Evolutionary conservation across 495 filamentous ascomycete genomes (phyloP), one percentile per base, ranked within the genome.

Genomic region (Daldinia decipiens): DNA sequence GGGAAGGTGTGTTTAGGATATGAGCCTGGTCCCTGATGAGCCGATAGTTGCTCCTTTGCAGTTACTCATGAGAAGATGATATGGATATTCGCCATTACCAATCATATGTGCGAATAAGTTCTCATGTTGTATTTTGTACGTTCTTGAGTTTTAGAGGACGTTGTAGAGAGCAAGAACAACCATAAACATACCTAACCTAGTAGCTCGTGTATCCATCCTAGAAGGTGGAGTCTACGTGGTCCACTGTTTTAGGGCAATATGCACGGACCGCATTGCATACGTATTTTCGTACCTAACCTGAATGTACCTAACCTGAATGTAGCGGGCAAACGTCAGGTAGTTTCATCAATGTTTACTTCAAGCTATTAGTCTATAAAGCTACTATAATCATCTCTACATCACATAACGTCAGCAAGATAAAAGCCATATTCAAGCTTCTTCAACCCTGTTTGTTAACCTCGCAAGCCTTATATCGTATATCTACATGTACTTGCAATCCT

Each of bases 211-310:
- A 24, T 27, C 17, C 38, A 24, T 27, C 17, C 38, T 34, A n/a
- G 11, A 8, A 19, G 55, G 50, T 65, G 55, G 61, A 70, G 62
- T 45, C 39, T 62, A 71, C 62, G 68, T 67, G 68, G 63, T 59
- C 68, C 59, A 67, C 54, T 67, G 47, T 67, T 62, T 50, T n/a
- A 39, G 8, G 47, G 29, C 4, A 24, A 32, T 29, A 1, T 19
- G 63, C 68, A 71, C 68, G 38, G 68, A 32, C 68, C 68, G 63
- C 17, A 19, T 40, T n/a, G 47, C 36, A 17, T 40, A 32, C 26
- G 38, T 50, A 47, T 53, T 53, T 66, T 32, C 32, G 50, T 31
- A 53, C 50, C 12, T 31, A 53, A 27, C 24, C 50, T 53, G 12
- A n/a, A 27, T 9, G 26, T 31, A 36, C 50, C 12, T 31, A 53